phyloP scores from a whole-genome alignment of 139 green algal species.

The Coccomyxa sp. region DNA sequence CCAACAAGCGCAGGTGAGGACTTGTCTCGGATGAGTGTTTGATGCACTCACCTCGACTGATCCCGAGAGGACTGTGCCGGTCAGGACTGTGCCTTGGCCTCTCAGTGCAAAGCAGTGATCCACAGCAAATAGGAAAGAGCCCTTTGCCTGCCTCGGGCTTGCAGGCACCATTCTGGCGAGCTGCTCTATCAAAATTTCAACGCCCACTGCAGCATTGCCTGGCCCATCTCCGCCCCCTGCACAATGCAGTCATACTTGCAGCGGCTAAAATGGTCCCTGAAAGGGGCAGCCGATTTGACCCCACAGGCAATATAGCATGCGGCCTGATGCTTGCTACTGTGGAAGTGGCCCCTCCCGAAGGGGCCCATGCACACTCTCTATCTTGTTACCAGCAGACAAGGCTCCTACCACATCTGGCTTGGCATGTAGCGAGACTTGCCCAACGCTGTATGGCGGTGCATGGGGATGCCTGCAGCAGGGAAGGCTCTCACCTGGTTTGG shows the following conservation, averaged over 20 bases:
- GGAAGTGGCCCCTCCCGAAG: too few species aligned
- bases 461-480: too few species aligned
- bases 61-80: conserved; percentile 62
- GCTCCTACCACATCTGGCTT: too few species aligned
- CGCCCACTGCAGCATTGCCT: not conserved
- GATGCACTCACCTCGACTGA: not conserved
- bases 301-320: too few species aligned
- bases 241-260: not conserved
- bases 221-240: conserved; percentile 13
- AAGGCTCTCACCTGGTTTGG: conserved; percentile 51
- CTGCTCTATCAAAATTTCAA: conserved; percentile 23
- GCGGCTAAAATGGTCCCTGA: not conserved
- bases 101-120: conserved; percentile 96
- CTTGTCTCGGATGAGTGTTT: not conserved
- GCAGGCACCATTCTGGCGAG: conserved; percentile 17
- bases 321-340: too few species aligned
- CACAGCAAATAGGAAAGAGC: conserved; percentile 82
- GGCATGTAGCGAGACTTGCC: too few species aligned
- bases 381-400: too few species aligned
- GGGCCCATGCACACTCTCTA: too few species aligned
- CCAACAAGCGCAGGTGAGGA: not conserved
- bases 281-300: not conserved
- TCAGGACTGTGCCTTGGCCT: conserved; percentile 91
- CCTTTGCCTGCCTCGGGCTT: not conserved
- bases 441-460: too few species aligned